These are phyloP conservation scores for Gremmenia infestans DNA, from an alignment of 2,329 filamentous ascomycete genomes.

Conservation along the genomic window DNA sequence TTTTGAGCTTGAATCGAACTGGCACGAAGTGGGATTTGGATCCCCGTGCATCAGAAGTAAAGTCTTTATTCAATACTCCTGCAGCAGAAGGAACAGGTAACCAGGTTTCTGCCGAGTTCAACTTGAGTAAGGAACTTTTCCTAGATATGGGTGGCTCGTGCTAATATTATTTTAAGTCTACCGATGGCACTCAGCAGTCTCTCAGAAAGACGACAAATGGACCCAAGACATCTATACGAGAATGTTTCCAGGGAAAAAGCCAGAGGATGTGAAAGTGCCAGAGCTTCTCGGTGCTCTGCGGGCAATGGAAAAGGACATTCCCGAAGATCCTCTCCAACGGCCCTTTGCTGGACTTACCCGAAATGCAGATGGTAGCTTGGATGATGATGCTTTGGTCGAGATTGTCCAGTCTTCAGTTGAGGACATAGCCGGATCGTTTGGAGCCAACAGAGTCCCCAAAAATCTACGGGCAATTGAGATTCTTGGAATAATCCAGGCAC, in stretches of 20 bases:
- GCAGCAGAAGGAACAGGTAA: constrained; percentile 73
- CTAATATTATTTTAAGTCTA: constrained; percentile 46
- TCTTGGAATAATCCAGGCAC: constrained; percentile 71
- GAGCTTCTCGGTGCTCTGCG: constrained; percentile 60
- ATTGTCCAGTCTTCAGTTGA: constrained; percentile 67
- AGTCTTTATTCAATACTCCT: constrained; percentile 43
- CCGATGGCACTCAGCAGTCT: constrained; percentile 79
- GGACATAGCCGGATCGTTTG: constrained; percentile 67
- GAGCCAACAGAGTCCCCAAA: constrained; percentile 67
- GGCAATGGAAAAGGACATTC: constrained; percentile 56
- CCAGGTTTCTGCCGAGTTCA: constrained; percentile 83
- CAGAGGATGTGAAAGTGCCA: constrained; percentile 46
- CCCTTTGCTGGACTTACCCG: constrained; percentile 63
- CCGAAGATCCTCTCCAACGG: constrained; percentile 63
- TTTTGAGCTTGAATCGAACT: constrained; percentile 33
- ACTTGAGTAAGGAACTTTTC: constrained; percentile 46
- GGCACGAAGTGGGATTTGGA: constrained; percentile 59
- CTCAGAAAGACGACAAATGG: constrained; percentile 73
- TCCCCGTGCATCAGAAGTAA: constrained; percentile 61
- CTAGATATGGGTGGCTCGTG: background rate
- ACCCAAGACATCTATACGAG: constrained; percentile 63
- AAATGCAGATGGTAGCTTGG: constrained; percentile 61
- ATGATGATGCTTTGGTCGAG: constrained; percentile 70
- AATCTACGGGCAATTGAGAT: constrained; percentile 74
- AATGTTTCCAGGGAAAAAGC: constrained; percentile 52